phyloP scores from a whole-genome alignment of 208 protist genomes.

The Crithidia sp. region DNA sequence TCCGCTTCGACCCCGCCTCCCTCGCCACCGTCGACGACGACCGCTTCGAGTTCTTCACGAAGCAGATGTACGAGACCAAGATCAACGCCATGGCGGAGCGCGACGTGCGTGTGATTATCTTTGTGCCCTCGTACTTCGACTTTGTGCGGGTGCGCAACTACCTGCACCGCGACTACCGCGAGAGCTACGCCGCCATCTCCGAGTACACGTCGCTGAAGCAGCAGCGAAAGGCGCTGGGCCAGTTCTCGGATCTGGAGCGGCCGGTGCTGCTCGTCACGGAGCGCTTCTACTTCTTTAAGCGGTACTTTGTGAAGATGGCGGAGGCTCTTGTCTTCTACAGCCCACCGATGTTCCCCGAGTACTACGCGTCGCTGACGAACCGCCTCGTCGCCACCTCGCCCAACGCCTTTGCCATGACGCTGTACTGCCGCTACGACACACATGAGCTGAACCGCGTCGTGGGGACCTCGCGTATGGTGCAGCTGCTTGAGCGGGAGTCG shows the following conservation, averaged over 20 bases:
- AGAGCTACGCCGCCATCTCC: slow-evolving; percentile 83
- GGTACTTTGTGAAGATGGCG: slow-evolving; percentile 93
- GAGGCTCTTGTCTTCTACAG: slow-evolving; percentile 96
- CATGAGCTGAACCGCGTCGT: slow-evolving; percentile 92
- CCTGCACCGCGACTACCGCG: slow-evolving; percentile 91
- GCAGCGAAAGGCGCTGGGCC: slow-evolving; percentile 78
- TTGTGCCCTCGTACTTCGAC: slow-evolving; percentile 96
- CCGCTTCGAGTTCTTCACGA: slow-evolving; percentile 93
- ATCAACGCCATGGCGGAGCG: slow-evolving; percentile 76
- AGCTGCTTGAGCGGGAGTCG: slow-evolving; percentile 78
- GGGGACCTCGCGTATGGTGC: slow-evolving; percentile 78
- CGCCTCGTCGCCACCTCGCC: slow-evolving; percentile 65
- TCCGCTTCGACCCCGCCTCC: slow-evolving; percentile 78
- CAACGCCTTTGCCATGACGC: slow-evolving; percentile 82
- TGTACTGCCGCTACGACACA: slow-evolving; percentile 94
- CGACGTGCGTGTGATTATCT: slow-evolving; percentile 88
- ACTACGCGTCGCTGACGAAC: slow-evolving; percentile 95
- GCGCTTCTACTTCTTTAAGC: slow-evolving; percentile 97
- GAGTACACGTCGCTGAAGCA: slow-evolving; percentile 93
- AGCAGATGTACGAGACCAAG: slow-evolving; percentile 79
- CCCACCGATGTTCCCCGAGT: slow-evolving; percentile 91
- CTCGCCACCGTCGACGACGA: slow-evolving; percentile 76
- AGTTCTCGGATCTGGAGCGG: slow-evolving; percentile 86
- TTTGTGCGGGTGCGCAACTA: slow-evolving; percentile 96
- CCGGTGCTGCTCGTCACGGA: slow-evolving; percentile 95